Percentiles rank a stretch among this genome's conserved stretches.
Conservation (phyloP, 345 rosid species). For the Moringa oleifera region DNA sequence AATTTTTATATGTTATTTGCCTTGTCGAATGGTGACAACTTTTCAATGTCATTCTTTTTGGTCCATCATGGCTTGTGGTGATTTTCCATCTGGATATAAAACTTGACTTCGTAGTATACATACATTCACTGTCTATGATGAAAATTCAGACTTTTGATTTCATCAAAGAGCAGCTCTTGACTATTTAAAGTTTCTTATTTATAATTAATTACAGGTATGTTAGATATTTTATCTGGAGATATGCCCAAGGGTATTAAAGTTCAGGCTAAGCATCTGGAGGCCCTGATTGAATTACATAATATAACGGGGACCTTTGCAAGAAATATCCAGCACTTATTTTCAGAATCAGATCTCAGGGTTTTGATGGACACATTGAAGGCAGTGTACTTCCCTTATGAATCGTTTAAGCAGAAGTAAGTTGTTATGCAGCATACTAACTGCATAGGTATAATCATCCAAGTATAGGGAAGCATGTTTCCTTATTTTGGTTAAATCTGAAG, state of each 20-base stretch:
- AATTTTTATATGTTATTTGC: conserved; percentile 9
- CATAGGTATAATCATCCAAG: neutral
- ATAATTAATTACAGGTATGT: conserved; percentile 52
- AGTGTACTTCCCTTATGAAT: conserved; percentile 78
- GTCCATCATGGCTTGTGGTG: neutral
- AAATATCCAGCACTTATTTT: conserved; percentile 86
- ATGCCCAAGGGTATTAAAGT: conserved; percentile 85
- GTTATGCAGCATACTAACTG: neutral
- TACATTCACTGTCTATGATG: no score
- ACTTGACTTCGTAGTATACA: no score
- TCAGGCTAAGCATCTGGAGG: conserved; percentile 90
- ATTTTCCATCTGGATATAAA: neutral
- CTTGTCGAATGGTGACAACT: conserved; percentile 1
- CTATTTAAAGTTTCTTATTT: conserved; percentile 16
- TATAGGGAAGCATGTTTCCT: neutral
- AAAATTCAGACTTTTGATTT: neutral
- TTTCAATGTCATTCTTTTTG: neutral
- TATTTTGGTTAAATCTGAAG: neutral
- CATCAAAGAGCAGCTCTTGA: conserved; percentile 7
- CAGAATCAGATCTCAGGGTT: conserved; percentile 73
- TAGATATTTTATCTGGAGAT: conserved; percentile 88
- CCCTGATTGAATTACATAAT: conserved; percentile 86
- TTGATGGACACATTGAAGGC: conserved; percentile 85
- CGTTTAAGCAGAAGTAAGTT: conserved; percentile 83
- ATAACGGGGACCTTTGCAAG: conserved; percentile 81